These are phyloP conservation scores for Daldinia eschscholtzii DNA, from an alignment of 2,329 filamentous ascomycete species.

Conservation along the genomic window DNA sequence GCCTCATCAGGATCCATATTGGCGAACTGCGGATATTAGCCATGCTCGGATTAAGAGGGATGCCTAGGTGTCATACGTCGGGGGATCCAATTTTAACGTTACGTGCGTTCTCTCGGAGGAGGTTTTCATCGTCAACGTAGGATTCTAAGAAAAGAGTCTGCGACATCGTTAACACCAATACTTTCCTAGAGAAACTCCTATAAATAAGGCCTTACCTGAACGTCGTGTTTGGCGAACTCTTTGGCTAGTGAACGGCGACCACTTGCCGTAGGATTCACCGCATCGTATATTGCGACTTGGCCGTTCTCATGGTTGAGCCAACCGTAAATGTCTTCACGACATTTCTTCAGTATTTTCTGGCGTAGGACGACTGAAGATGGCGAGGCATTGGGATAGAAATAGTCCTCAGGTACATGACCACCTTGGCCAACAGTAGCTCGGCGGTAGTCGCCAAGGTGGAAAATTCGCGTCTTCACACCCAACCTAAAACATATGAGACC, in stretches of 20 bases:
- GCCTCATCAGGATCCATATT: constrained; percentile 94
- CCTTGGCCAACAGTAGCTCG: constrained; percentile 88
- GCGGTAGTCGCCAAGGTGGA: constrained; percentile 96
- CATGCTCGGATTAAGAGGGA: neutral
- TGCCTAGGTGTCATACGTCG: constrained; percentile 68
- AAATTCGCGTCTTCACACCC: constrained; percentile 97
- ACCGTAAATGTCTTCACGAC: constrained; percentile 94
- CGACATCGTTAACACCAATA: constrained; percentile 11
- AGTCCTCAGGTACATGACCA: constrained; percentile 91
- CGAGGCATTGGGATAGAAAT: constrained; percentile 96
- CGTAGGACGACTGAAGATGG: constrained; percentile 91
- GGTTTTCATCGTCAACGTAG: constrained; percentile 90
- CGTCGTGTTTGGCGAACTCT: constrained; percentile 97
- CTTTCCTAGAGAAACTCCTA: neutral
- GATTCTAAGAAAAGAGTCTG: constrained; percentile 97
- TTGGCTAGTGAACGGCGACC: constrained; percentile 88
- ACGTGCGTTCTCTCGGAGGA: constrained; percentile 95
- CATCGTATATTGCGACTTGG: constrained; percentile 98
- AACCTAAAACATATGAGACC: constrained; percentile 67
- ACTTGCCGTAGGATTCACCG: constrained; percentile 89
- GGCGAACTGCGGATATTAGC: constrained; percentile 71
- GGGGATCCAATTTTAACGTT: constrained; percentile 98
- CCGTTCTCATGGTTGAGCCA: constrained; percentile 98
- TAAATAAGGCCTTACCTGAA: constrained; percentile 70
- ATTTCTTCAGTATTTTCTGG: constrained; percentile 98